Percentiles rank a stretch among this genome's conserved stretches.
Conservation (phyloP, 2,329 filamentous ascomycete species). For the Fusarium sp. region DNA sequence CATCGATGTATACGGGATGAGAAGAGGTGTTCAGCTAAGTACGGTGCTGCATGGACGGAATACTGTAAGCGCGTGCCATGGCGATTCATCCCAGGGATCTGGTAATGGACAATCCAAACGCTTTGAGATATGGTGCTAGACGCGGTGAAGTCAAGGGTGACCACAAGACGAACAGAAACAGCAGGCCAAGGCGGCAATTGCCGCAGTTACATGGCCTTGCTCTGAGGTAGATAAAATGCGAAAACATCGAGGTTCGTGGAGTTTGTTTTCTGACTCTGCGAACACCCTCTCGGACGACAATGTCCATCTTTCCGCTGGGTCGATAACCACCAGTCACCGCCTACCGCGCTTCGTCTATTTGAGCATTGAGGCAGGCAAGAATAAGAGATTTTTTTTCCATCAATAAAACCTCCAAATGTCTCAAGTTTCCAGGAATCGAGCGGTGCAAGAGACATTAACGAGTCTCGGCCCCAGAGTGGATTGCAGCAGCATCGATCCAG, state of each 20-base stretch:
- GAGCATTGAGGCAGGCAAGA: neutral
- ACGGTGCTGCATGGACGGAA: conserved; percentile 56
- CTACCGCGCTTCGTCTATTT: neutral
- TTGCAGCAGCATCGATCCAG: neutral
- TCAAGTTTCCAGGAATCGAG: neutral
- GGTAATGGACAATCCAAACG: conserved; percentile 22
- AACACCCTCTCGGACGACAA: no score
- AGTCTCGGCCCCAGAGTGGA: neutral
- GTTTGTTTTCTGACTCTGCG: no score
- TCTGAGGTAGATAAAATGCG: neutral
- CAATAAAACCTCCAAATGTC: neutral
- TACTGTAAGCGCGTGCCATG: conserved; percentile 57
- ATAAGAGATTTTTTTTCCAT: neutral
- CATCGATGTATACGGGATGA: conserved; percentile 60
- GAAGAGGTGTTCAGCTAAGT: conserved; percentile 57
- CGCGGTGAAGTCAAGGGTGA: neutral
- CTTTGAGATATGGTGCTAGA: neutral
- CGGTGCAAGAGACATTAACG: neutral
- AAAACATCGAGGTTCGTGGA: no score
- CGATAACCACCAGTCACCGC: neutral
- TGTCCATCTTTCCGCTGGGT: neutral
- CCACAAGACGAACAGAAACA: neutral
- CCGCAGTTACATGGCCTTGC: no score
- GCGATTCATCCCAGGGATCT: conserved; percentile 52
- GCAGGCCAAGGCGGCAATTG: neutral